Base-by-base conservation (phyloP, 2,329 filamentous ascomycete species). In the Chaetomiaceae sp. region DNA sequence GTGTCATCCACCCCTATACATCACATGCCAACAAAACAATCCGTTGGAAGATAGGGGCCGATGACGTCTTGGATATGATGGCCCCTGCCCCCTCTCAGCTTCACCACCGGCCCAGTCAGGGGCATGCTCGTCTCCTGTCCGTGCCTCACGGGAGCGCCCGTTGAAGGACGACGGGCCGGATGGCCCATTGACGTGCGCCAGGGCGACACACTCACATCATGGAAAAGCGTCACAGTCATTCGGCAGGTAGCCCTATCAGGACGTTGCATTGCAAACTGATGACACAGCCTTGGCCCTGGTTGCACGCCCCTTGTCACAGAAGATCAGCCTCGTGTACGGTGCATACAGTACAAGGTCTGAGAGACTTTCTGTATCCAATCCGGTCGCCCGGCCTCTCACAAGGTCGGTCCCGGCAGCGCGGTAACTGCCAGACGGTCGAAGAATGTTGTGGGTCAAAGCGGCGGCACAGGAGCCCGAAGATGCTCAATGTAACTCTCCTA, bases 251-350 rank as follows among this genome's bases (percentile, higher is more conserved):
- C 16, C 8, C 12, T n/a, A 25, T n/a, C 9, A 14, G 35, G 16
- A 38, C 12, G 23, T 30, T 13, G 16, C 16, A 38, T 31, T 30
- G 44, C 16, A n/a, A n/a, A 17, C 17, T 20, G 13, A n/a, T 16
- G 14, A 40, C 35, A n/a, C 17, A 3, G 13, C 16, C 23, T 31
- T 20, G 20, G 23, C 25, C 7, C 17, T 7, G 25, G 6, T 6
- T 14, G 10, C 17, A 5, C 7, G 14, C 10, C 33, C 33, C 38
- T 40, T 25, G 35, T 40, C 35, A 46, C 23, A 31, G 20, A 9
- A 4, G 8, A 17, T 49, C 40, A 49, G 39, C 46, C 46, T 49
- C 46, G 46, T 39, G 25, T n/a, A n/a, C n/a, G n/a, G n/a, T n/a
- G n/a, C n/a, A n/a, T n/a, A n/a, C n/a, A n/a, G n/a, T n/a, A n/a